Percentiles rank a stretch among this genome's conserved stretches.
Evolutionary conservation across 2,329 filamentous ascomycete species (phyloP).

Genomic region (Metarhizium guizhouense): DNA sequence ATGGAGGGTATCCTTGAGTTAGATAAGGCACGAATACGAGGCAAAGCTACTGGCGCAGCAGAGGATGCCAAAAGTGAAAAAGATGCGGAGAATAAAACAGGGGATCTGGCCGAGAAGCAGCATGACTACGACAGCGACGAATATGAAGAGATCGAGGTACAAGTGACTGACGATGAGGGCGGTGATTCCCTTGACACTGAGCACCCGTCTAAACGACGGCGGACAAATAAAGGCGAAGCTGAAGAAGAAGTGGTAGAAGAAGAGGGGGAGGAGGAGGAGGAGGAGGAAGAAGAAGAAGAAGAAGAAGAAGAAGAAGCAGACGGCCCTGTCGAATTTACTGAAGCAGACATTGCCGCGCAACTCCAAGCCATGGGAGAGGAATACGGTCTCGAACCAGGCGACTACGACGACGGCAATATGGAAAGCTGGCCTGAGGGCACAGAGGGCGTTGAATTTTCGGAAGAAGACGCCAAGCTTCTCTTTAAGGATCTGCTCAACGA

Average conservation of each 20-base stretch:
- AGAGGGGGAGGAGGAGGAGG: slow-evolving; percentile 35
- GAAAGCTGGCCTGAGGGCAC: slow-evolving; percentile 61
- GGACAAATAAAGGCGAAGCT: slow-evolving; percentile 33
- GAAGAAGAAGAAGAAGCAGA: slow-evolving; percentile 33
- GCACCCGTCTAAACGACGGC: slow-evolving; percentile 53
- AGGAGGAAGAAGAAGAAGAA: slow-evolving; percentile 19
- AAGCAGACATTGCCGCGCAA: slow-evolving; percentile 91
- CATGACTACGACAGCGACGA: slow-evolving; percentile 51
- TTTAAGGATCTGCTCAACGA: slow-evolving; percentile 86
- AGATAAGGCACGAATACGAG: slow-evolving; percentile 62
- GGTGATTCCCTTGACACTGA: slow-evolving; percentile 15
- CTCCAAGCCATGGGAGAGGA: slow-evolving; percentile 80
- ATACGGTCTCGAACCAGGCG: slow-evolving; percentile 69
- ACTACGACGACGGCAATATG: slow-evolving; percentile 59
- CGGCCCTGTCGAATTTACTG: slow-evolving; percentile 68
- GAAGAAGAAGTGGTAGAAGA: slow-evolving; percentile 31
- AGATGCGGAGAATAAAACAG: slow-evolving; percentile 3
- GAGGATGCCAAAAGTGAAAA: slow-evolving; percentile 4
- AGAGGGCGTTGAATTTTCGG: slow-evolving; percentile 60
- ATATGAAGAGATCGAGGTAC: slow-evolving; percentile 62
- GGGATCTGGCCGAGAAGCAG: slow-evolving; percentile 21
- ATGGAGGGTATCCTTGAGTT: slow-evolving; percentile 66
- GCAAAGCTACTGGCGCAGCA: slow-evolving; percentile 34
- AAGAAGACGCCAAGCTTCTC: slow-evolving; percentile 66
- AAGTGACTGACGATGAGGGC: slow-evolving; percentile 46